Evolutionary conservation across 208 protist genomes (phyloP).

Genomic region (Herpetomonas tarakana): DNA sequence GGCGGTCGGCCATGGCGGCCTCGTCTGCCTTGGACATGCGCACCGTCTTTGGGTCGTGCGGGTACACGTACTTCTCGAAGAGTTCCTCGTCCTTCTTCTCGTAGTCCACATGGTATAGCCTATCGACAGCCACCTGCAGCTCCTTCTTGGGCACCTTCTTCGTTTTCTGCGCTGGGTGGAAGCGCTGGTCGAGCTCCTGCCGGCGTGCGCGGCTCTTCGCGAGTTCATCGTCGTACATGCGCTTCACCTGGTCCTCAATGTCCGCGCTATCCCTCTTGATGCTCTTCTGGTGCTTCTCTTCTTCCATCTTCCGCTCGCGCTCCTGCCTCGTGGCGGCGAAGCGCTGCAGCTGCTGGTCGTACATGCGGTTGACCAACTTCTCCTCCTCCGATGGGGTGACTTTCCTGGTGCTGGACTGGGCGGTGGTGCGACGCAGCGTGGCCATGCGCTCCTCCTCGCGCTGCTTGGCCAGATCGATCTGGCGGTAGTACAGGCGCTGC

Average conservation of each 20-base stretch:
- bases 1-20: constrained; percentile 68
- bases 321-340: constrained; percentile 52
- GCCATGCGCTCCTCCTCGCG: constrained; percentile 54
- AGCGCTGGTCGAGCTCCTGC: constrained; percentile 53
- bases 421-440: constrained; percentile 34
- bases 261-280: constrained; percentile 61
- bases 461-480: constrained; percentile 64
- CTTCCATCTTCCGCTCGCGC: constrained; percentile 45
- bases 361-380: constrained; percentile 63
- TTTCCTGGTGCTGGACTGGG: constrained; percentile 21
- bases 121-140: constrained; percentile 61
- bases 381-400: constrained; percentile 58
- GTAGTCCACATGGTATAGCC: constrained; percentile 74
- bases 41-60: constrained; percentile 65
- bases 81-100: constrained; percentile 79
- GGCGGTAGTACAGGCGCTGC: constrained; percentile 75
- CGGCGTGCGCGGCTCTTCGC: constrained; percentile 43
- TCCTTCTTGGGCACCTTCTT: constrained; percentile 73
- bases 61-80: constrained; percentile 85
- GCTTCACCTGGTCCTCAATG: constrained; percentile 73
- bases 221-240: constrained; percentile 77
- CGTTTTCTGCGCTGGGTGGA: constrained; percentile 37
- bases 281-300: constrained; percentile 56
- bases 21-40: constrained; percentile 55
- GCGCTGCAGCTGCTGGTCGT: constrained; percentile 80